phyloP scores from a whole-genome alignment of 305 asterid genomes.

The Coffea humblotiana region DNA sequence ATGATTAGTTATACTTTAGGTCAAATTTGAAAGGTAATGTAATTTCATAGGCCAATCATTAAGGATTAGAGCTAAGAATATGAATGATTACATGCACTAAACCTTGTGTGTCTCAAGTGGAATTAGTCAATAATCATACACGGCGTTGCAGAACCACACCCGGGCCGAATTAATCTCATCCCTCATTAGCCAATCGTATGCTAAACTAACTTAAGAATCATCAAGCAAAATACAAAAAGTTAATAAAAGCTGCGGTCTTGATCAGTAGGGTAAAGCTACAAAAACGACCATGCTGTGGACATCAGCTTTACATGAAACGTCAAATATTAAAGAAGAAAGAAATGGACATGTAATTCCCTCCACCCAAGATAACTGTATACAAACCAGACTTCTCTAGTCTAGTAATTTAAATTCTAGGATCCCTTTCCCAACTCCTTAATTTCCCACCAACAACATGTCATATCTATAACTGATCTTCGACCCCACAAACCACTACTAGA shows the following conservation, averaged over 20 bases:
- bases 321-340: not conserved
- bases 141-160: not conserved
- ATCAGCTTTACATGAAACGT: not conserved
- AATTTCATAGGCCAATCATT: not conserved
- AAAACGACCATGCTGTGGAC: not conserved
- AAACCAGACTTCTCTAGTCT: not conserved
- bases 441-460: conserved; percentile 13
- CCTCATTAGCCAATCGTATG: not conserved
- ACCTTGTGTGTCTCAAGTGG: not conserved
- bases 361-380: not conserved
- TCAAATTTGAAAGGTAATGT: not conserved
- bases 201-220: not conserved
- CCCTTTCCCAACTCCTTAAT: conserved; percentile 7
- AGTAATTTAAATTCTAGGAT: not conserved
- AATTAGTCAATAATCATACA: not conserved
- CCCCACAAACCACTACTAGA: conserved; percentile 29
- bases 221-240: not conserved
- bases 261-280: not conserved
- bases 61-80: not conserved
- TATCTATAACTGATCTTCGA: conserved; percentile 21
- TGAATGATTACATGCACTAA: not conserved
- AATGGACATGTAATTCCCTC: not conserved
- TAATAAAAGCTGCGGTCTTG: not conserved
- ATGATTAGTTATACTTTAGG: not conserved
- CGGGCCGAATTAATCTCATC: not conserved